A percentile compares a stretch with the other conserved stretches of the same genome.
Evolutionary conservation across 805 yeast genomes (phyloP).

Genomic region (Pichia kluyveri): DNA sequence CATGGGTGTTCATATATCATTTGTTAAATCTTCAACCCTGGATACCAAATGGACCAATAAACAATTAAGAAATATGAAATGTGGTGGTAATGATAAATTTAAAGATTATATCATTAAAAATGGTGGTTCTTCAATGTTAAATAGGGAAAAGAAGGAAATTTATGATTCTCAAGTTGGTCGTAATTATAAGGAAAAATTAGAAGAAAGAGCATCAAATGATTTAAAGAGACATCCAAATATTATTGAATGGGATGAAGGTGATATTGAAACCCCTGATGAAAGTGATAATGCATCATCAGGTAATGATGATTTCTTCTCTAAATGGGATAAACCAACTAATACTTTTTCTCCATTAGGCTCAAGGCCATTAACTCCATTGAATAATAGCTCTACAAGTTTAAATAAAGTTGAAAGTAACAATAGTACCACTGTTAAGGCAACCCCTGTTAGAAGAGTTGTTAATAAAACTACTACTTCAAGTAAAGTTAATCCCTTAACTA

Average conservation of each 20-base stretch:
- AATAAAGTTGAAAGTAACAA: neutral
- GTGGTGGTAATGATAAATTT: conserved; percentile 87
- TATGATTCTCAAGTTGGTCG: conserved; percentile 76
- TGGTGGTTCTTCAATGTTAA: conserved; percentile 71
- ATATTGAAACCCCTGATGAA: conserved; percentile 38
- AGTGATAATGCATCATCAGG: conserved; percentile 36
- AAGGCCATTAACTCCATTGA: conserved; percentile 34
- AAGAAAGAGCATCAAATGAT: conserved; percentile 58
- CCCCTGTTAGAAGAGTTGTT: conserved; percentile 26
- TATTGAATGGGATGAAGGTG: conserved; percentile 51
- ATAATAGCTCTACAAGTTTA: conserved; percentile 2
- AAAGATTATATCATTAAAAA: conserved; percentile 75
- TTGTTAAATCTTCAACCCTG: conserved; percentile 84
- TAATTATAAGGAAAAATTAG: conserved; percentile 72
- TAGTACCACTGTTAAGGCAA: conserved; percentile 12
- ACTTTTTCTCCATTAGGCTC: conserved; percentile 39
- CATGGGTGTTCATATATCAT: conserved; percentile 91
- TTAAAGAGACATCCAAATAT: conserved; percentile 62
- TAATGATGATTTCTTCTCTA: conserved; percentile 82
- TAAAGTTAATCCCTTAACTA: conserved; percentile 10
- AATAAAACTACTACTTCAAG: conserved; percentile 18
- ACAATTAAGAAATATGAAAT: conserved; percentile 84
- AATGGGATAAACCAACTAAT: conserved; percentile 78
- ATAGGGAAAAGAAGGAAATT: conserved; percentile 62
- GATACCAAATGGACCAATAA: conserved; percentile 85